Base-by-base conservation (phyloP, 192 early-diverging fungal species). In the Coemansia sp. region DNA sequence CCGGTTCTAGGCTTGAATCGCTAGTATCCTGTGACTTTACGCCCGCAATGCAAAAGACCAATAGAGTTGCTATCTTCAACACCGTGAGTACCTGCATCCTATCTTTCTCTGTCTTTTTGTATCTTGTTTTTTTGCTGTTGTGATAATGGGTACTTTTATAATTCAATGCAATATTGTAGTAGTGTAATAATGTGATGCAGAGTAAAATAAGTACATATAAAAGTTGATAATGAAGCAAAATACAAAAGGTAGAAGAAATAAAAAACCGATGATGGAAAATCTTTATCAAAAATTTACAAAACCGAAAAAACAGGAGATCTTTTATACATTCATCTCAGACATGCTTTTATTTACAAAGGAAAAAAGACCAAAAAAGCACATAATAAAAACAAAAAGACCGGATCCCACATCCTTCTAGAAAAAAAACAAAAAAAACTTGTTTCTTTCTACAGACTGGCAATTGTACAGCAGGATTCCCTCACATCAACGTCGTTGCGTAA, bases 21-120 rank as follows among this genome's bases (percentile, higher is more conserved):
- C 32, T 32, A 4, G 52, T 26, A 23, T 26, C 52, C 52, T 54
- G 52, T 54, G 52, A 54, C 52, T 54, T 54, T 54, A 26, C 52
- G 52, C 52, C 52, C 21, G 52, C 52, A 12, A 23, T 18, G 26
- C 52, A 54, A 10, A 54, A 26, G 3, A 23, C 52, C 52, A 54
- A 21, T 54, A 54, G 52, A 54, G 19, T 54, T 11, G 52, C 52
- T 11, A 54, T 23, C 26, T 54, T 54, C 6, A 54, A 23, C 52
- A 54, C 52, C 26, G 52, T 23, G 19, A 19, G 23, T 54, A 54
- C 21, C 21, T 54, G 52, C 52, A 54, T 32, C 32, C 32, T 21
- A 21, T 21, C 21, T 32, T 1, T 32, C 0, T 32, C 32, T 32
- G 32, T 32, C 32, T 32, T 32, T 32, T 32, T 32, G 32, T 32